Evolutionary conservation across 2,329 filamentous ascomycete species (phyloP), one percentile per base, ranked within the genome.

Genomic region (Scytalidium sp.): DNA sequence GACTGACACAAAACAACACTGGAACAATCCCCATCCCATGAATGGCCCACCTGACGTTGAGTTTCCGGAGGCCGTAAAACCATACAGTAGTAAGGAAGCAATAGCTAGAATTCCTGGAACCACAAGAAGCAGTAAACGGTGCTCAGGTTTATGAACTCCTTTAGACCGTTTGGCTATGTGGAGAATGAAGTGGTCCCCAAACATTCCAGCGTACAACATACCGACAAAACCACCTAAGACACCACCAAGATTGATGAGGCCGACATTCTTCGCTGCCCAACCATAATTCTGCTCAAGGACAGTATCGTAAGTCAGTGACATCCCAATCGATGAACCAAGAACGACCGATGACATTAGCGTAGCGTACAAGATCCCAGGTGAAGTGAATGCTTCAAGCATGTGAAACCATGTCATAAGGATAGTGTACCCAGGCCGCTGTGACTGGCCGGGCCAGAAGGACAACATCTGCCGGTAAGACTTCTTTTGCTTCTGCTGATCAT

Each of bases 291-390:
- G 46, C 15, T 63, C 55, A 6, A 72, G 58, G 3, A 73, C 64
- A 1, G 64, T 59, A 46, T 67, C 62, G 50, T 73, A 72, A 1
- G 65, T 67, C 9, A 71, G 56, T 1, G 66, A 67, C 50, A 72
- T 69, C 19, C 65, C 65, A 20, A 72, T 65, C 17, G 59, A 61
- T n/a, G 58, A 61, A 3, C 67, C 70, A 0, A 72, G 63, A 2
- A 62, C 59, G 36, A 70, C 68, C 3, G 69, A 69, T 3, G 67
- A 62, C 1, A 67, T 51, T 8, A 72, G 57, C 3, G 69, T 67
- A 2, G 68, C 65, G 43, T 64, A 72, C 71, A 46, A 9, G 6
- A 46, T 46, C 3, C 23, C 44, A 19, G 44, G 44, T 3, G 44
- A 46, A 2, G 23, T 36, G n/a, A 32, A 39, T 8, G 25, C 7